These are phyloP conservation scores for Achaetomium macrosporum DNA, from an alignment of 2,329 filamentous ascomycete genomes.

Conservation along the genomic window DNA sequence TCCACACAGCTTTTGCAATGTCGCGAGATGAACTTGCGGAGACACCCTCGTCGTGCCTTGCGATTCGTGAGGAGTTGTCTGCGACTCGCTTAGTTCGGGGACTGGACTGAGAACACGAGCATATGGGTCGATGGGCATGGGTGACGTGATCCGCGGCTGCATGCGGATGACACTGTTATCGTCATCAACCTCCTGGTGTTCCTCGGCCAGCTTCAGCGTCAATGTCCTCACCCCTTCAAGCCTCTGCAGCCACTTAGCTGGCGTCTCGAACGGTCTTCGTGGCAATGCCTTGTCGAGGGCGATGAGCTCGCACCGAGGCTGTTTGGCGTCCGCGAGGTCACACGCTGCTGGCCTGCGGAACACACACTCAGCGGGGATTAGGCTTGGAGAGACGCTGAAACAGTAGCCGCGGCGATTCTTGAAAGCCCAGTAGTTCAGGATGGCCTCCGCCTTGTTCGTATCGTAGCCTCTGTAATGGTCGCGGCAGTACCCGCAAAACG, in stretches of 20 bases:
- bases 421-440: conserved; percentile 19
- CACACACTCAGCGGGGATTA: conserved; percentile 3
- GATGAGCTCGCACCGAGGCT: conserved; percentile 11
- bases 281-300: conserved; percentile 8
- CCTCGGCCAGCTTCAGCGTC: conserved; percentile 8
- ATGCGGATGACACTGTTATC: background rate
- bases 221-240: conserved; percentile 6
- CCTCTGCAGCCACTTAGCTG: conserved; percentile 3
- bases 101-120: background rate
- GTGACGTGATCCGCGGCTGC: background rate
- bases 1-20: conserved; percentile 7
- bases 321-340: background rate
- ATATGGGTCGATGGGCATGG: conserved; percentile 4
- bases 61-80: too few species aligned
- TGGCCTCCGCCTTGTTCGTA: background rate
- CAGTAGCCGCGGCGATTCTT: background rate
- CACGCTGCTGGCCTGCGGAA: background rate
- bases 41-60: background rate
- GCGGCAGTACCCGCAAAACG: conserved; percentile 14
- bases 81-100: background rate
- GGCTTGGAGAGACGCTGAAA: background rate
- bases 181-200: background rate
- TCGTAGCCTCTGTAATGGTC: conserved; percentile 3
- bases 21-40: conserved; percentile 6
- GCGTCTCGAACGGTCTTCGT: background rate